Conservation (phyloP, 2,329 filamentous ascomycete species). For the Truncatella angustata region DNA sequence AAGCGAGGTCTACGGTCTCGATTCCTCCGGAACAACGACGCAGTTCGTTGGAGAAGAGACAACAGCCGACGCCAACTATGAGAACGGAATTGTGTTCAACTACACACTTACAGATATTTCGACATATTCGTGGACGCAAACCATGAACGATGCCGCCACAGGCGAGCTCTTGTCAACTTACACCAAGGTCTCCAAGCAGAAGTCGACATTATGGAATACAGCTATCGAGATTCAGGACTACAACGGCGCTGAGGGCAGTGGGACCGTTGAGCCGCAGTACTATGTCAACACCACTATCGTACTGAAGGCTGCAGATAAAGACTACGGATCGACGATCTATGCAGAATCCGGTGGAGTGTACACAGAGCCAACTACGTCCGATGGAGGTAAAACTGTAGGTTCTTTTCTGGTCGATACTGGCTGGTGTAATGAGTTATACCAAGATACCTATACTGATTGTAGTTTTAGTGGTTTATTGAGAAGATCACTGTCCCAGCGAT, state of each 20-base stretch:
- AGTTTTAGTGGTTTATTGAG: not conserved
- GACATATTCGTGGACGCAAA: constrained; percentile 6
- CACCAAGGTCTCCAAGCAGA: constrained; percentile 8
- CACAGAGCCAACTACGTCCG: not conserved
- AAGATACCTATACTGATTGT: not conserved
- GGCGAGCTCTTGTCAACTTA: constrained; percentile 5
- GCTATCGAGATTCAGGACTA: constrained; percentile 4
- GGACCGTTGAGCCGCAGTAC: constrained; percentile 3
- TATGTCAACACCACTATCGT: constrained; percentile 9
- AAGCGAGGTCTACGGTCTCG: constrained; percentile 7
- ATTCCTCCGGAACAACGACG: not conserved
- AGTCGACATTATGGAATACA: constrained; percentile 2
- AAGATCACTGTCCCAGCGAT: constrained; percentile 8
- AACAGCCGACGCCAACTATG: constrained; percentile 8
- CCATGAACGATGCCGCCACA: constrained; percentile 8
- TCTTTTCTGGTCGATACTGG: not conserved
- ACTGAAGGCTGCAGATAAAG: not conserved
- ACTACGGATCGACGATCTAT: not conserved
- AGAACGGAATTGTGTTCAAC: constrained; percentile 7
- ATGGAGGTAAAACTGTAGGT: constrained; percentile 5
- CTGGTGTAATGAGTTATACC: not conserved
- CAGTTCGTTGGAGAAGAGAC: constrained; percentile 4
- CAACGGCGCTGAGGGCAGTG: constrained; percentile 2
- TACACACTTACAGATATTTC: constrained; percentile 3
- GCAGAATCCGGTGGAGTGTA: constrained; percentile 2